Base-by-base conservation (phyloP, 352 stramenopile genomes). In the Pythium graminicola region DNA sequence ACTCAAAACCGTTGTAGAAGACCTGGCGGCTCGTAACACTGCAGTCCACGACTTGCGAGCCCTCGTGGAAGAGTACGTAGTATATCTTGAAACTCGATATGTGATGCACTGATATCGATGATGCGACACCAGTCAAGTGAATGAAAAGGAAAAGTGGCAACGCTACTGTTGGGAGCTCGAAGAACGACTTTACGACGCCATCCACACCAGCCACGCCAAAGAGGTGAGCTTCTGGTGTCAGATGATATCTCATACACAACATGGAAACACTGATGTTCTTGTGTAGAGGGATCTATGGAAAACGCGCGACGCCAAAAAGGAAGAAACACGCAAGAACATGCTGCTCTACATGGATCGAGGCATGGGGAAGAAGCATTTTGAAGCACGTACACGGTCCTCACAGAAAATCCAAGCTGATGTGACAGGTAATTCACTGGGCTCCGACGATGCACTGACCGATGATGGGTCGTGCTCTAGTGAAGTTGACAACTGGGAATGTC, bases 71-170 rank as follows among this genome's bases (percentile, higher is more conserved):
- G 76, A 87, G 76, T 87, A 64, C 44, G 70, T 50, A 31, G 13
- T 24, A 22, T 45, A 20, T 46, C 4, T 23, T 39, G 20, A 17
- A 13, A 16, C 4, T 46, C 36, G 32, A 9, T 41, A 33, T 10
- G 10, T 6, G 22, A 23, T 19, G 28, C n/a, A 51, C 8, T 19
- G 6, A 19, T 52, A 14, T 6, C 20, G 26, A 19, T n/a, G 20
- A 3, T 29, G 19, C 20, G 23, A 3, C 7, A 22, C 41, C 4
- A 87, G 79, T 43, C 79, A 89, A 69, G 73, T 88, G 33, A 42
- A 56, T 10, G 79, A 90, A 64, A 85, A 73, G 39, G 79, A 90
- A 45, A 84, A 77, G 31, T 90, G 79, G 76, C 79, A 90, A 35
- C 69, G 67, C 0, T 84, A 88, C 32, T 88, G 74, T 54, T 90